These are phyloP conservation scores for Candida tetrigidarum DNA, from an alignment of 1,139 yeast genomes.

Conservation along the genomic window DNA sequence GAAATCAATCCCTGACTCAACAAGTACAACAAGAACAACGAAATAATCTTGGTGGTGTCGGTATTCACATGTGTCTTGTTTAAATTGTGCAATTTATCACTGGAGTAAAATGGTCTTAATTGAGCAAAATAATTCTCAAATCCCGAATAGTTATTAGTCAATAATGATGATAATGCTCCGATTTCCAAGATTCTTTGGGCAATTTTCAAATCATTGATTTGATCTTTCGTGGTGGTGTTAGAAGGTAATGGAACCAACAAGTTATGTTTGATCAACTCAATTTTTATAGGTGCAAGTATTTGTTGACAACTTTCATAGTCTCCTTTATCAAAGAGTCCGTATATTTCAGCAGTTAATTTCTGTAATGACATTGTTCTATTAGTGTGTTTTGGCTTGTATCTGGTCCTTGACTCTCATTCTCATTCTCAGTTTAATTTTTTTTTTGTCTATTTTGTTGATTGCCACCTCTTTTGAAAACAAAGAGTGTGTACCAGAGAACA, in stretches of 20 bases:
- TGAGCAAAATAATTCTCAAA: constrained; percentile 78
- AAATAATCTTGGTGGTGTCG: constrained; percentile 71
- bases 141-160: constrained; percentile 60
- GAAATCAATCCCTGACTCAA: constrained; percentile 85
- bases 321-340: constrained; percentile 61
- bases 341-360: constrained; percentile 66
- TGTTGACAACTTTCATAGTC: constrained; percentile 64
- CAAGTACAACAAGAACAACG: constrained; percentile 75
- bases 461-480: constrained; percentile 9
- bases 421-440: neutral
- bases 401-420: neutral
- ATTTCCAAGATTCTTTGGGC: constrained; percentile 85
- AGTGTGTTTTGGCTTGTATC: neutral
- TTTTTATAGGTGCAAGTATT: constrained; percentile 71
- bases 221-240: constrained; percentile 42
- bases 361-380: constrained; percentile 44
- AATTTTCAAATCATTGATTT: constrained; percentile 70
- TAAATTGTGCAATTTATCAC: constrained; percentile 46
- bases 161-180: constrained; percentile 80
- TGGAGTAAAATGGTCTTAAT: constrained; percentile 73
- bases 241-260: constrained; percentile 69
- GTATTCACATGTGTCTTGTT: constrained; percentile 53
- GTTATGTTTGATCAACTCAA: constrained; percentile 77
- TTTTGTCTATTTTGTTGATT: constrained; percentile 4
- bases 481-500: neutral